Evolutionary conservation across 1,139 yeast species (phyloP), one percentile per base, ranked within the genome.

Genomic region (Saccharomyces hybrid): DNA sequence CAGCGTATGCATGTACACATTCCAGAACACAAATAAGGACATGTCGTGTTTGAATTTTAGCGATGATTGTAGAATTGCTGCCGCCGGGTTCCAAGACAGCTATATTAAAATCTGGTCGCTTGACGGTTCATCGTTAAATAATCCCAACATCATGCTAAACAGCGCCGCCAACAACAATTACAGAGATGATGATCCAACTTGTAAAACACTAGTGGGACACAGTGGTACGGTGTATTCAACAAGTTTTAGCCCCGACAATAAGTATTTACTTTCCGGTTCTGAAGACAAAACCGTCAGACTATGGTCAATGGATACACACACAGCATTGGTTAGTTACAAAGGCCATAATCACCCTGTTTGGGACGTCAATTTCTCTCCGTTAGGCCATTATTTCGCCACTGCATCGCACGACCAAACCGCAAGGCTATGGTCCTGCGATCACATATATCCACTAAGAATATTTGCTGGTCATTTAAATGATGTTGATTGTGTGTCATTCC

Each of bases 321-420:
- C 95, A 0, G 85, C 96, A 1, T 77, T 95, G 51, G 99, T 93
- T 1, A 81, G 91, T n/a, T 93, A 93, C 72, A 89, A 88, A 69
- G 98, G 98, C 4, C 99, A 95, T 69, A 89, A 85, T 63, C 96
- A 88, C 62, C 98, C 99, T 1, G 86, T 95, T 28, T 95, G 99
- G 99, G 99, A 95, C 68, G 97, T 93, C 5, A 81, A 87, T 62
- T 93, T 90, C 66, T 85, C 96, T 3, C 99, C 99, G 1, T 75
- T 88, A 65, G 99, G 99, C 2, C 98, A 93, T 72, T 95, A 95
- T 73, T 95, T 95, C 72, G 97, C 95, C 11, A 90, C 97, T 0
- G 97, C 96, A 0, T 89, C 97, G 3, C 97, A 91, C 67, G 99
- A 95, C 68, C 97, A 91, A 70, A 95, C 99, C 0, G 99, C 98